Conservation (phyloP, 2,329 filamentous ascomycete species). For the Cercospora brassicicola region DNA sequence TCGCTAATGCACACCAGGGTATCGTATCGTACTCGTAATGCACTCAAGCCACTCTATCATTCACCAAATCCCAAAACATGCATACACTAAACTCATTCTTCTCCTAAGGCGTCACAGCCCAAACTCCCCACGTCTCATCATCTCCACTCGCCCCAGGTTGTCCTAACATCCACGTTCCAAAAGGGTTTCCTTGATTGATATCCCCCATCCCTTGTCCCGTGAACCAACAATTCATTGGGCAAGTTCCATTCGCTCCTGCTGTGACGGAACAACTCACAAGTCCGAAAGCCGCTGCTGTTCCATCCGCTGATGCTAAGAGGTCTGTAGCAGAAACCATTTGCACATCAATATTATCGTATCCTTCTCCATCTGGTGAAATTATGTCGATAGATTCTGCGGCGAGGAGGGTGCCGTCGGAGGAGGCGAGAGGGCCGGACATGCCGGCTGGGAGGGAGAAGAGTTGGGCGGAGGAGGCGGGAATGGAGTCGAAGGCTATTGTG, state of each 20-base stretch:
- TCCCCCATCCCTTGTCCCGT: neutral
- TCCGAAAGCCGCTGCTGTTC: neutral
- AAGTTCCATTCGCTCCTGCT: neutral
- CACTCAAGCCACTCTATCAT: too few relatives aligned
- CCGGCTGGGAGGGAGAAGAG: neutral
- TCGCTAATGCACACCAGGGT: neutral
- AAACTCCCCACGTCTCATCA: constrained; percentile 1
- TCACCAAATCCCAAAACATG: too few relatives aligned
- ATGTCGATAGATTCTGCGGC: neutral
- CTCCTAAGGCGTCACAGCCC: neutral
- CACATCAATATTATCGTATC: neutral
- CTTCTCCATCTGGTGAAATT: neutral
- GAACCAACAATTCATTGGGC: neutral
- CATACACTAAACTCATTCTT: too few relatives aligned
- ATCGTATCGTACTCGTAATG: too few relatives aligned
- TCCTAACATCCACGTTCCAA: constrained; percentile 8
- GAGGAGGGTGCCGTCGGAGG: neutral
- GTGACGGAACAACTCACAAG: neutral
- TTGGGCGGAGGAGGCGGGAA: neutral
- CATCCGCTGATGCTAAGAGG: neutral
- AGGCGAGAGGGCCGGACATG: neutral
- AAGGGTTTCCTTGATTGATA: neutral
- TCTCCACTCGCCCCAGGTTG: neutral
- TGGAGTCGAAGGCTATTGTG: constrained; percentile 3
- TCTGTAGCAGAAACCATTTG: neutral